These are phyloP conservation scores for Arthroderma sp. DNA, from an alignment of 2,329 filamentous ascomycete genomes.

Conservation along the genomic window DNA sequence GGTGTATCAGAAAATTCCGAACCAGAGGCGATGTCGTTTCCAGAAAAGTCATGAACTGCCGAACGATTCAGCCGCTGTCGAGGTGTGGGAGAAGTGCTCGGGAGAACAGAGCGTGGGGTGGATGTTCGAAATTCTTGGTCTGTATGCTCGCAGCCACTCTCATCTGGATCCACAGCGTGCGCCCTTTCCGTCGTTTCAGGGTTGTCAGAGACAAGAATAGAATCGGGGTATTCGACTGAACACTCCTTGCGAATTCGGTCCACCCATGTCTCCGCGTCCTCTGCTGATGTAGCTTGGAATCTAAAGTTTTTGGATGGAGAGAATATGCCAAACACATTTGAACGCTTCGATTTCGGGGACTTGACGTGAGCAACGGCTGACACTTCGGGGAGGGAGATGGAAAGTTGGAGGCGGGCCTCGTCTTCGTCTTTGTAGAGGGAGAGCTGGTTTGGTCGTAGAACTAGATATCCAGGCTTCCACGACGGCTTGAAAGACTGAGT, in stretches of 20 bases:
- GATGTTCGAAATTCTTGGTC: constrained; percentile 20
- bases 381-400: constrained; percentile 76
- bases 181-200: constrained; percentile 53
- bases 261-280: constrained; percentile 79
- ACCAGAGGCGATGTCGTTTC: constrained; percentile 58
- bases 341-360: constrained; percentile 73
- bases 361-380: constrained; percentile 82
- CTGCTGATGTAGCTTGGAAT: constrained; percentile 59
- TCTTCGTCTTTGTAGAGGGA: constrained; percentile 89
- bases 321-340: constrained; percentile 85
- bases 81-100: background rate
- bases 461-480: constrained; percentile 83
- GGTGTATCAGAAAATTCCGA: constrained; percentile 69
- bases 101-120: background rate
- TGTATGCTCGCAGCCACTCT: constrained; percentile 31
- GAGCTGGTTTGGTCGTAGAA: constrained; percentile 77
- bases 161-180: constrained; percentile 15
- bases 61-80: constrained; percentile 17
- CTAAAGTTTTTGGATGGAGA: constrained; percentile 85
- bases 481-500: constrained; percentile 44
- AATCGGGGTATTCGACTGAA: constrained; percentile 47
- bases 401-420: constrained; percentile 77
- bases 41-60: constrained; percentile 41
- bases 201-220: constrained; percentile 49
- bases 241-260: constrained; percentile 65